These are phyloP conservation scores for Dendrostoma leiphaemia DNA, from an alignment of 2,329 filamentous ascomycete genomes.

Conservation along the genomic window DNA sequence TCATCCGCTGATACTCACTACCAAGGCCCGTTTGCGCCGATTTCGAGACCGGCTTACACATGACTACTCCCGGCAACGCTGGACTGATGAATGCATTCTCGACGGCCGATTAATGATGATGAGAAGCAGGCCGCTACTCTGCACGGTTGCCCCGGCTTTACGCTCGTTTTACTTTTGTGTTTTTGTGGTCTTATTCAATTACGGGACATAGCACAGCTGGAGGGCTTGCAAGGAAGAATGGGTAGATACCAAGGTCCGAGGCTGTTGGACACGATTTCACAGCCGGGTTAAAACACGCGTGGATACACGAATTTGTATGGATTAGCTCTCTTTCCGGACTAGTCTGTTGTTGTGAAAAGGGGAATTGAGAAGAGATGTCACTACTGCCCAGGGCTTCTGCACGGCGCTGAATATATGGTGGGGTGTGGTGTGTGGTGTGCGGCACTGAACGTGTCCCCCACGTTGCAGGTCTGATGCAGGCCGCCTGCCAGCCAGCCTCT, in stretches of 20 bases:
- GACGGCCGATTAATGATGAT: conserved; percentile 33
- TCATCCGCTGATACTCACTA: neutral
- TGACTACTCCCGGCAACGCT: conserved; percentile 2
- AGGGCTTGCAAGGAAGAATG: neutral
- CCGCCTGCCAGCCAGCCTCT: neutral
- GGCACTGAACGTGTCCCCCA: neutral
- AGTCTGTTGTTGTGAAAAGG: neutral
- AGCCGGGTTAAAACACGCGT: neutral
- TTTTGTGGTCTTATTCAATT: neutral
- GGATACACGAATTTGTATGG: neutral
- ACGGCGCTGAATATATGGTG: neutral
- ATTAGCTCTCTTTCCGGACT: neutral
- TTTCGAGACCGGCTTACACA: neutral
- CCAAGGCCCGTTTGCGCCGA: neutral
- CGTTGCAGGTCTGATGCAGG: neutral
- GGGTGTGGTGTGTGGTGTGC: no score
- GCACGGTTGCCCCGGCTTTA: neutral
- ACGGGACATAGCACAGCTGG: neutral
- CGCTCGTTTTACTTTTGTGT: neutral
- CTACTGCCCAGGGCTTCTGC: neutral
- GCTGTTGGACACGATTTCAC: neutral
- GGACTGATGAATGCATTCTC: conserved; percentile 28
- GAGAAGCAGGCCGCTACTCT: conserved; percentile 16
- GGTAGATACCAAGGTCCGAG: conserved; percentile 7
- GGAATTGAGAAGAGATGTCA: neutral